Conservation (phyloP, 140 eudicot genomes). For the Artemisia princeps region DNA sequence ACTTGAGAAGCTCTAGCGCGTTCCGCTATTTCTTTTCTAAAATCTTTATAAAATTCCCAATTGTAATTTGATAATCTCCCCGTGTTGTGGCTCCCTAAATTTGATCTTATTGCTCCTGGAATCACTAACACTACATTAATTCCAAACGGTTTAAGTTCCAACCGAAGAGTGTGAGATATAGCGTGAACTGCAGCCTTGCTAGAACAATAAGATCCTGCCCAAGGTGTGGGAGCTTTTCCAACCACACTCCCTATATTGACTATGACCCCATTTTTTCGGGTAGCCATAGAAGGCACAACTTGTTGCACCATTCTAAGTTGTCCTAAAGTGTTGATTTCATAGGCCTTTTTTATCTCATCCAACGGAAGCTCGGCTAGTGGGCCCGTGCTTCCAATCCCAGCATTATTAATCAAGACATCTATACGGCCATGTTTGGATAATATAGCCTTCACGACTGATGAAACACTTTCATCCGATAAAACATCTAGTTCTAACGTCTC, state of each 20-base stretch:
- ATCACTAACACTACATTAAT: constrained; percentile 46
- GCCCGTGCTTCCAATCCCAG: constrained; percentile 66
- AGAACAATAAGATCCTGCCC: constrained; percentile 76
- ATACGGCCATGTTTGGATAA: constrained; percentile 50
- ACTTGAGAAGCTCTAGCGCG: constrained; percentile 69
- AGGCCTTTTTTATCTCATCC: constrained; percentile 42
- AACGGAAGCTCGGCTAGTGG: constrained; percentile 73
- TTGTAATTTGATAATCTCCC: constrained; percentile 36
- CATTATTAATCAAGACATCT: constrained; percentile 62
- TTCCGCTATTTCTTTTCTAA: constrained; percentile 39
- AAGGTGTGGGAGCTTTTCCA: constrained; percentile 65
- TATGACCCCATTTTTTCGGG: constrained; percentile 35
- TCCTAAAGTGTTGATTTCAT: constrained; percentile 54
- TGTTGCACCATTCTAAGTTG: constrained; percentile 64
- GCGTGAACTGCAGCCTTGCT: constrained; percentile 64
- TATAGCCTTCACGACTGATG: constrained; percentile 36
- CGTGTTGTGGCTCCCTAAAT: constrained; percentile 38
- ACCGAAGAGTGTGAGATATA: constrained; percentile 41
- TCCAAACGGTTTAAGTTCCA: constrained; percentile 54
- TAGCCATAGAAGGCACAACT: constrained; percentile 67
- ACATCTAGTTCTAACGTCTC: constrained; percentile 55
- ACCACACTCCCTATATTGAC: constrained; percentile 65
- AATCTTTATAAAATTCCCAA: constrained; percentile 51
- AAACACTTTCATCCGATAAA: constrained; percentile 51
- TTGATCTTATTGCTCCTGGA: constrained; percentile 67